Percentiles rank a stretch among this genome's conserved stretches.
These are phyloP conservation scores for Naganishia vishniacii DNA, from an alignment of 768 basidiomycete species.

Conservation along the genomic window DNA sequence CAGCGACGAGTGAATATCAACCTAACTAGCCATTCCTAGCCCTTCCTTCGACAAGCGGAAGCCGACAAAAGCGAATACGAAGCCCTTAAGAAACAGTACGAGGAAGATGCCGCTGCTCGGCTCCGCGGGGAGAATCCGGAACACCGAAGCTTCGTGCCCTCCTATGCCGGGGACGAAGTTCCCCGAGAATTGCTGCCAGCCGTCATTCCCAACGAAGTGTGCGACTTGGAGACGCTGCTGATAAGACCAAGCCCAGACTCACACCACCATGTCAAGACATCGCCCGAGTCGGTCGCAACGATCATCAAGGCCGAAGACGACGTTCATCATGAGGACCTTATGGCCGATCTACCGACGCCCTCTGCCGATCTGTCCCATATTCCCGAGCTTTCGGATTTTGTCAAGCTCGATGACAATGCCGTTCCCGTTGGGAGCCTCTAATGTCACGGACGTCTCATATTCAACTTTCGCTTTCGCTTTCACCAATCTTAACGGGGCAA, in stretches of 20 bases:
- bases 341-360: slow-evolving; percentile 5
- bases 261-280: slow-evolving; percentile 13
- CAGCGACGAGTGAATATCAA: slow-evolving; percentile 8
- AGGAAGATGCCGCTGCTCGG: slow-evolving; percentile 55
- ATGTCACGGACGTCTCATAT: neutral
- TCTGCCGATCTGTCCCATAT: neutral
- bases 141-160: slow-evolving; percentile 45
- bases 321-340: neutral
- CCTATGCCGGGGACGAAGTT: slow-evolving; percentile 8
- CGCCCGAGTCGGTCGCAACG: neutral
- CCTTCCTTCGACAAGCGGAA: slow-evolving; percentile 86
- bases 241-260: neutral
- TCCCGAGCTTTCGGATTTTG: neutral
- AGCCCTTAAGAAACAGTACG: slow-evolving; percentile 74
- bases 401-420: neutral
- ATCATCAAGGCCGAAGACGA: neutral
- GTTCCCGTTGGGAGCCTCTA: neutral
- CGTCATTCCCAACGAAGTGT: slow-evolving; percentile 20
- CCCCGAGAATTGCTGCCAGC: neutral
- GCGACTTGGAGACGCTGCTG: slow-evolving; percentile 21
- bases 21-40: slow-evolving; percentile 53
- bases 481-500: neutral
- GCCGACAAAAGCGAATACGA: slow-evolving; percentile 94
- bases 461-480: slow-evolving; percentile 18
- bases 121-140: slow-evolving; percentile 55